Evolutionary conservation across 208 protist genomes (phyloP), one percentile per base, ranked within the genome.

Genomic region (Acanthamoeba castellanii): DNA sequence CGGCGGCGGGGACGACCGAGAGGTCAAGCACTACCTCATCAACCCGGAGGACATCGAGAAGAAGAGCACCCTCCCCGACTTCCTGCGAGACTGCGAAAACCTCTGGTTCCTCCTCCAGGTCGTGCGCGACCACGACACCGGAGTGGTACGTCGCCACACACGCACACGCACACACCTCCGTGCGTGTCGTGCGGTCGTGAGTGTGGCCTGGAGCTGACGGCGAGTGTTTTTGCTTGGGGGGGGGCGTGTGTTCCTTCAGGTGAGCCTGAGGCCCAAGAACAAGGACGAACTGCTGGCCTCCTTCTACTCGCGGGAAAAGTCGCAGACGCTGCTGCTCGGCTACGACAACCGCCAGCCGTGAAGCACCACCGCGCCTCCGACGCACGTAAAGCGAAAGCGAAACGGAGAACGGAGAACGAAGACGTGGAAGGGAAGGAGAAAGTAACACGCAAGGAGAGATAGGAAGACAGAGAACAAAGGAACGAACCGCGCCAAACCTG

Each of bases 11-110:
- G 85, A 92, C 59, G 59, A 92, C 16, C 85, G 85, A 14, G 85
- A 74, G 52, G 61, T 92, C 85, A 92, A 92, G 85, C 85, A 92
- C 61, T 92, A 92, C 59, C 61, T 92, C 32, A 74, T 92, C 85
- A 74, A 66, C 61, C 85, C 85, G 6, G 85, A 92, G 59, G 85
- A 92, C 27, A 92, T 92, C 25, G 85, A 92, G 85, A 92, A 92
- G 37, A 92, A 92, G 85, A 74, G 59, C 45, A 92, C 85, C 4
- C 42, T 92, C 47, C 85, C 85, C n/a, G 85, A 92, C 61, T 92
- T 92, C 25, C 25, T 92, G 85, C 50, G 85, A 6, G 85, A 92
- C 59, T 92, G 85, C 59, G 85, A 92, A 42, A 92, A 92, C 59
- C 85, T 92, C 20, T 92, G 85, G 85, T 92, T 50, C 22, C 42